A percentile compares a stretch with the other conserved stretches of the same genome.
Conservation (phyloP, 352 stramenopile genomes). For the Plasmopara halstedii region DNA sequence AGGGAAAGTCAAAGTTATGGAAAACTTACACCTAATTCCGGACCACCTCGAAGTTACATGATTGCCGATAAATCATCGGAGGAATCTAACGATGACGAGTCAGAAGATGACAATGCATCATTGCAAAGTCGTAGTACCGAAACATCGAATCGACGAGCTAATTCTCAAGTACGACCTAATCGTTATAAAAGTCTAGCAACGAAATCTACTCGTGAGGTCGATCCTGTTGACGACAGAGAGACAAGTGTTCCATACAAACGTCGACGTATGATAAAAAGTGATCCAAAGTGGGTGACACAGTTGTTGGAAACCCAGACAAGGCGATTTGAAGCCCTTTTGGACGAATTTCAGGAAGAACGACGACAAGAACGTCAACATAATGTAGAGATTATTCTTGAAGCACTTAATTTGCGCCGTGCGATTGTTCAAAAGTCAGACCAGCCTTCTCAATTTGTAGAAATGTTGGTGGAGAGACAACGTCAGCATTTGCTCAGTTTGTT, state of each 20-base stretch:
- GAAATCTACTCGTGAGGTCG: slow-evolving; percentile 10
- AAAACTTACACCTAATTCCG: slow-evolving; percentile 9
- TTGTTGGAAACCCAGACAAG: slow-evolving; percentile 28
- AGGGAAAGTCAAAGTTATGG: slow-evolving; percentile 7
- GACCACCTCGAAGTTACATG: slow-evolving; percentile 9
- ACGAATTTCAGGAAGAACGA: slow-evolving; percentile 33
- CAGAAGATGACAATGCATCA: slow-evolving; percentile 4
- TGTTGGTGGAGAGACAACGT: slow-evolving; percentile 31
- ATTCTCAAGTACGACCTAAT: slow-evolving; percentile 6
- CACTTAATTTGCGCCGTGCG: slow-evolving; percentile 24
- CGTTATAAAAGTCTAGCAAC: slow-evolving; percentile 1
- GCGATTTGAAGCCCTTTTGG: slow-evolving; percentile 26
- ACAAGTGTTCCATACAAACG: slow-evolving; percentile 8
- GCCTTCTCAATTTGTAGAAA: slow-evolving; percentile 21
- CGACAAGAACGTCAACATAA: slow-evolving; percentile 33
- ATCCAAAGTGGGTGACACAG: slow-evolving; percentile 28
- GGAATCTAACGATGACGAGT: slow-evolving; percentile 6
- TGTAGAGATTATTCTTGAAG: slow-evolving; percentile 31
- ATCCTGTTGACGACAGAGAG: neutral
- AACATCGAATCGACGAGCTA: slow-evolving; percentile 10
- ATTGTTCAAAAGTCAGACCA: slow-evolving; percentile 16
- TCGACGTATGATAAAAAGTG: slow-evolving; percentile 15
- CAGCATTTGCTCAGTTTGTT: slow-evolving; percentile 29
- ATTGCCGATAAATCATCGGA: slow-evolving; percentile 13
- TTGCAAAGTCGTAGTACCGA: slow-evolving; percentile 6